Base-by-base conservation (phyloP, 108 stramenopile genomes). In the Pseudonitzschia pungens region DNA sequence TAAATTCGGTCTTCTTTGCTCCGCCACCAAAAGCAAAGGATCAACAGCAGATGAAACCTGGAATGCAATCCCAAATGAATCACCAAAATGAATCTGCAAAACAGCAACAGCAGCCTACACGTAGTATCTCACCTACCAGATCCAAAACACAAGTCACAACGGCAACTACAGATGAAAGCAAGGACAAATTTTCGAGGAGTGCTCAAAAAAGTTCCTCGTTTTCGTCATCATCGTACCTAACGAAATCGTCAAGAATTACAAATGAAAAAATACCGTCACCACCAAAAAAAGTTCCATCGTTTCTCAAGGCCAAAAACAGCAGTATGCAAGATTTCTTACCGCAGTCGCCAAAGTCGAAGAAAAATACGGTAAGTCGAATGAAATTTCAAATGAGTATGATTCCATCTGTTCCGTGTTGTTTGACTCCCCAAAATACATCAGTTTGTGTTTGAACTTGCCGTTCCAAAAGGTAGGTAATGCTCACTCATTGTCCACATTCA, bases 1-100 rank as follows among this genome's bases (percentile, higher is more conserved):
- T 75, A 16, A 57, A 56, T 53, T 26, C 69, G 42, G 4, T 83
- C 45, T 53, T 43, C 22, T 75, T 83, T 66, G 77, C 79, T 54
- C 79, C 79, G 0, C 63, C 58, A 7, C 79, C 79, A 3, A 59
- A 64, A 26, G 29, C 50, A 26, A 79, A 68, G 66, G 24, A 41
- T 18, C 42, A n/a, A 50, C 66, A 48, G 66, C 10, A 16, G 31
- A 31, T 14, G 20, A 63, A 36, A n/a, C 8, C 28, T 18, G 44
- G 45, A 18, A 45, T 26, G 10, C 68, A 48, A 48, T 68, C 68
- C 31, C 9, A 48, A 18, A 14, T 10, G 7, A 14, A 48, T 18
- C 5, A 4, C 45, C 6, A 68, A 24, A 26, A 40, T 20, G 48
- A 68, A 18, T 8, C 10, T 43, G 36, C 20, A 14, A 36, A 15